Conservation (phyloP, 345 rosid species). For the Eucalyptus tenuipes region DNA sequence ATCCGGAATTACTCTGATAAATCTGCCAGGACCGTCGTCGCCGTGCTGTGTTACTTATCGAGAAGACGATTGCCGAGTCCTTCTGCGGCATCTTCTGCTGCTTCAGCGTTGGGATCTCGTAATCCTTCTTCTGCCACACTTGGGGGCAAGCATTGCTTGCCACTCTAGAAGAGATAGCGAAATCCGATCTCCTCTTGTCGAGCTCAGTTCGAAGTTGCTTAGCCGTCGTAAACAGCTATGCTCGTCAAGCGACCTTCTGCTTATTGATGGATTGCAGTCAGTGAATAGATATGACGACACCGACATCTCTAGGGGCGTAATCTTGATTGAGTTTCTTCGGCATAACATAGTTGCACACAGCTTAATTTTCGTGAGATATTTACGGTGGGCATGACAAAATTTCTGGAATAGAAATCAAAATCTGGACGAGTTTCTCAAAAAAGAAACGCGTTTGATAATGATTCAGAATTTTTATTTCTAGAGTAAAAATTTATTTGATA, state of each 20-base stretch:
- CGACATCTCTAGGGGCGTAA: not conserved
- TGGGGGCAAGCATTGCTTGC: not conserved
- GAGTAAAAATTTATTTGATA: too few species aligned
- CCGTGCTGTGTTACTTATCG: not conserved
- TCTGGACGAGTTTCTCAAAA: fast-evolving
- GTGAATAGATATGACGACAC: not conserved
- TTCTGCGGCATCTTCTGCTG: fast-evolving
- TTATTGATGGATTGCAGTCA: not conserved
- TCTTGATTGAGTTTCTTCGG: not conserved
- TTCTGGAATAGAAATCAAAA: too few species aligned
- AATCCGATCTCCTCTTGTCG: not conserved
- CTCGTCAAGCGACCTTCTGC: not conserved
- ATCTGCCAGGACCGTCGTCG: not conserved
- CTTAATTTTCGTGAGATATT: not conserved
- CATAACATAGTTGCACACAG: not conserved
- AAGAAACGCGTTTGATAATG: fast-evolving
- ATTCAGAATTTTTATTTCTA: not conserved
- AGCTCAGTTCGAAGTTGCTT: not conserved
- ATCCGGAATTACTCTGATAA: too few species aligned
- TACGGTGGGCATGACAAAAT: too few species aligned
- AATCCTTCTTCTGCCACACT: not conserved
- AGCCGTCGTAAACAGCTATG: not conserved
- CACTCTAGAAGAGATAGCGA: too few species aligned
- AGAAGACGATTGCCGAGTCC: not conserved
- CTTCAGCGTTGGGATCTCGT: not conserved